phyloP scores from a whole-genome alignment of 1,139 yeast genomes.

The Candida anutae region DNA sequence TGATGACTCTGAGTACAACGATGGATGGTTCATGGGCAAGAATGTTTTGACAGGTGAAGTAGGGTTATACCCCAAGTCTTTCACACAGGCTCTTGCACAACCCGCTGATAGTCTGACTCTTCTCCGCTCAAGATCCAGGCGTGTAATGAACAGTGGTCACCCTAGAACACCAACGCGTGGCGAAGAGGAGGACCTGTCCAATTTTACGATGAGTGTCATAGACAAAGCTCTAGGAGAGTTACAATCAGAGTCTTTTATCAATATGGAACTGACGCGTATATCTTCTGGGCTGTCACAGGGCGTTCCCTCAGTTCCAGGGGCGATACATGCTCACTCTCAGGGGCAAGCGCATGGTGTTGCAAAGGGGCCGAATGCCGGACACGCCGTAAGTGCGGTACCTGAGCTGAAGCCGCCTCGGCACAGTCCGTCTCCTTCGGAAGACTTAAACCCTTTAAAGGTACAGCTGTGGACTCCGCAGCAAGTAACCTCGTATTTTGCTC shows the following conservation, averaged over 20 bases:
- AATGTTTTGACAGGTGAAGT: slow-evolving; percentile 63
- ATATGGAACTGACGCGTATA: slow-evolving; percentile 4
- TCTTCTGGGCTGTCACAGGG: no score
- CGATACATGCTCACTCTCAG: no score
- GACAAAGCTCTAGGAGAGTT: slow-evolving; percentile 80
- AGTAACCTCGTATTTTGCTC: slow-evolving; percentile 68
- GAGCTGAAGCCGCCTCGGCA: background rate
- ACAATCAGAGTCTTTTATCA: slow-evolving; percentile 22
- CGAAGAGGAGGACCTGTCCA: slow-evolving; percentile 23
- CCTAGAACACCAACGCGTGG: slow-evolving; percentile 1
- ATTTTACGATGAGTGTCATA: slow-evolving; percentile 67
- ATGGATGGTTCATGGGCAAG: slow-evolving; percentile 96
- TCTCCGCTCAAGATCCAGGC: slow-evolving; percentile 54
- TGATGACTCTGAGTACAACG: slow-evolving; percentile 88
- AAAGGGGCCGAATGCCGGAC: no score
- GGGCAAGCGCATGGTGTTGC: no score
- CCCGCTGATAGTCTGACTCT: slow-evolving; percentile 16
- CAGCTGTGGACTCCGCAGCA: slow-evolving; percentile 79
- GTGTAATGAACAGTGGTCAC: slow-evolving; percentile 17
- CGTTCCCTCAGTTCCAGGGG: no score
- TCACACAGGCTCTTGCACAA: slow-evolving; percentile 45
- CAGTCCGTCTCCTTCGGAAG: slow-evolving; percentile 19
- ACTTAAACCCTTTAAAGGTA: slow-evolving; percentile 44
- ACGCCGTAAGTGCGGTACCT: background rate
- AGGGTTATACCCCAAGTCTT: slow-evolving; percentile 86